These are phyloP conservation scores for Neocucurbitaria cava DNA, from an alignment of 2,329 filamentous ascomycete genomes.

Conservation along the genomic window DNA sequence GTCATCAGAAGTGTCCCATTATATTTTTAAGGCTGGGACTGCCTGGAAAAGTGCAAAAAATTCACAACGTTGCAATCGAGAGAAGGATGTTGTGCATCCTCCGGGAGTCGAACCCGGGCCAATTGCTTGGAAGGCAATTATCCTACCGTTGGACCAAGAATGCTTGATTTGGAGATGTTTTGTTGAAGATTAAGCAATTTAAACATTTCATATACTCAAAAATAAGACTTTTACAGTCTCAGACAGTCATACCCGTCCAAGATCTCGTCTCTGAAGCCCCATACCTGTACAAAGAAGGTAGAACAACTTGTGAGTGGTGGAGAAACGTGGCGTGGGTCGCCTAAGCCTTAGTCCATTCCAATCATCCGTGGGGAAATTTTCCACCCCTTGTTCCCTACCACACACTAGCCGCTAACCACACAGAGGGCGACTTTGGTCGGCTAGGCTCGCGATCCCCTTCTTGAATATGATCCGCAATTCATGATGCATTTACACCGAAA, in stretches of 20 bases:
- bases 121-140: conserved; percentile 34
- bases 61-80: conserved; percentile 12
- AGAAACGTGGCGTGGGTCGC: background rate
- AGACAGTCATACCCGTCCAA: too few relatives aligned
- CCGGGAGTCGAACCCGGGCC: conserved; percentile 29
- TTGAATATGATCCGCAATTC: too few relatives aligned
- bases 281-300: background rate
- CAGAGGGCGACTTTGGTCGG: too few relatives aligned
- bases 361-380: too few relatives aligned
- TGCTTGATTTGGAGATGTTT: conserved; percentile 1
- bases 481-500: too few relatives aligned
- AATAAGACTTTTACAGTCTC: background rate
- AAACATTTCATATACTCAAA: background rate
- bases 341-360: background rate
- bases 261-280: too few relatives aligned
- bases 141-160: conserved; percentile 29
- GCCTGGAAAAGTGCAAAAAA: too few relatives aligned
- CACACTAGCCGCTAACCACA: too few relatives aligned
- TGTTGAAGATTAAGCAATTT: background rate
- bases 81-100: conserved; percentile 28
- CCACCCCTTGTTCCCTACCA: too few relatives aligned
- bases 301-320: background rate
- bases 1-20: too few relatives aligned
- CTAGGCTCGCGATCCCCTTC: too few relatives aligned
- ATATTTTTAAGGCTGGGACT: too few relatives aligned